Evolutionary conservation across 441 rosid genomes (phyloP).

Genomic region (Euphorbia schlechtendalii): DNA sequence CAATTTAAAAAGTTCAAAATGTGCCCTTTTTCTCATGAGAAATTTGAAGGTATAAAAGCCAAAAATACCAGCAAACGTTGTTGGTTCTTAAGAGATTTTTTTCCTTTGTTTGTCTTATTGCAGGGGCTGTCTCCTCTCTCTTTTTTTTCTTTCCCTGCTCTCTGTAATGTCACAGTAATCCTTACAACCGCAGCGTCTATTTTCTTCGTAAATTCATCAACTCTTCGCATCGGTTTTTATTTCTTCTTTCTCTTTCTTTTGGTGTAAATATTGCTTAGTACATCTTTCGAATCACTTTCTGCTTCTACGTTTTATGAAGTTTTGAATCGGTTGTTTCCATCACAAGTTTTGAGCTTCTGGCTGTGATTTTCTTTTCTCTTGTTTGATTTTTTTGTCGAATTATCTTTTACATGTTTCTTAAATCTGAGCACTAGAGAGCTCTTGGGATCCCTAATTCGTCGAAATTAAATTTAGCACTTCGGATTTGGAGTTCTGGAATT

Average conservation of each 20-base stretch:
- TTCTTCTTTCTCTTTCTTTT: not conserved
- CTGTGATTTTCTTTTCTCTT: not conserved
- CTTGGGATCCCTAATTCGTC: constrained; percentile 25
- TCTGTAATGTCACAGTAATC: constrained; percentile 22
- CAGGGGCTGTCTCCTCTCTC: constrained; percentile 5
- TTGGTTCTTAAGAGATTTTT: not conserved
- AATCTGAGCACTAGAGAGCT: constrained; percentile 18
- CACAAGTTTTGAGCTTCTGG: constrained; percentile 1
- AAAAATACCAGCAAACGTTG: not conserved
- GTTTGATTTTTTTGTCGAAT: too few species aligned
- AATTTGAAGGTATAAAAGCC: too few species aligned
- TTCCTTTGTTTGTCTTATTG: not conserved
- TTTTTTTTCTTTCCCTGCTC: constrained; percentile 5
- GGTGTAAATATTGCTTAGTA: not conserved
- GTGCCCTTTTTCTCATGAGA: not conserved
- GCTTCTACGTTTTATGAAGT: not conserved
- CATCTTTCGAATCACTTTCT: not conserved
- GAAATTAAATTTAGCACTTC: constrained; percentile 23
- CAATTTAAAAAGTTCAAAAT: too few species aligned
- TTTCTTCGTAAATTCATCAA: not conserved
- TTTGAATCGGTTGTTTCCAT: not conserved
- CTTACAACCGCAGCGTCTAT: not conserved
- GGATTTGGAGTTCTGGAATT: constrained; percentile 14
- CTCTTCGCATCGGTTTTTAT: not conserved
- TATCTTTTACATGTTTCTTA: not conserved